phyloP scores from a whole-genome alignment of 2,329 filamentous ascomycete species.

The Pseudopithomyces maydicus region DNA sequence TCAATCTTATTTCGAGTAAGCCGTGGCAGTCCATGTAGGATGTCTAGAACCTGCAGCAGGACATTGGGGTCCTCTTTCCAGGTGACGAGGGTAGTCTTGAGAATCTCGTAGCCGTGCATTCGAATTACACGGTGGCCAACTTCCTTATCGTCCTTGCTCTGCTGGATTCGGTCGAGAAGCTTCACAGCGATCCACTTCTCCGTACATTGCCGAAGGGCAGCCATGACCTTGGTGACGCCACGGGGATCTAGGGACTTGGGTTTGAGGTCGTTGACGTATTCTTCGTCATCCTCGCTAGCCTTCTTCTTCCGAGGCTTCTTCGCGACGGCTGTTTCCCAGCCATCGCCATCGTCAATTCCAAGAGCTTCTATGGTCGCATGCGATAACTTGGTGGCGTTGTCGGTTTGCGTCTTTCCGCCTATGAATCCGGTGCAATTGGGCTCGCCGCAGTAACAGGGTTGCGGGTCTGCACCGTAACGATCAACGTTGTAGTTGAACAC shows the following conservation, averaged over 20 bases:
- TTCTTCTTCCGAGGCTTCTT: conserved; percentile 95
- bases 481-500: conserved; percentile 99
- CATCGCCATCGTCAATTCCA: conserved; percentile 89
- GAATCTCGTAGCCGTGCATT: conserved; percentile 96
- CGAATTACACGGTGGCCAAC: conserved; percentile 88
- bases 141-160: conserved; percentile 81
- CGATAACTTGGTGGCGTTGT: conserved; percentile 89
- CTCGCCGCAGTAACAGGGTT: conserved; percentile 96
- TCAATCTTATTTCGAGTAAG: conserved; percentile 96
- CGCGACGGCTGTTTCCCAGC: conserved; percentile 87
- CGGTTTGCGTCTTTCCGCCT: conserved; percentile 96
- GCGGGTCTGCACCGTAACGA: conserved; percentile 93
- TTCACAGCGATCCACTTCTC: conserved; percentile 99
- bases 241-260: conserved; percentile 79
- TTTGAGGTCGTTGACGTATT: conserved; percentile 90
- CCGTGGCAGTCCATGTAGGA: conserved; percentile 85
- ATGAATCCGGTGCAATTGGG: conserved; percentile 95
- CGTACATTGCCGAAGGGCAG: conserved; percentile 94
- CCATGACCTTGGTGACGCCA: conserved; percentile 93
- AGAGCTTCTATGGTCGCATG: conserved; percentile 90
- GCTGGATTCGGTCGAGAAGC: conserved; percentile 84
- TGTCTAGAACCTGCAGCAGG: conserved; percentile 84
- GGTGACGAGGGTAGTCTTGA: conserved; percentile 82
- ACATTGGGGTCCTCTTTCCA: conserved; percentile 92
- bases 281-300: conserved; percentile 86